phyloP scores from a whole-genome alignment of 1,284 basidiomycete species.

The Cryptococcus sp. region DNA sequence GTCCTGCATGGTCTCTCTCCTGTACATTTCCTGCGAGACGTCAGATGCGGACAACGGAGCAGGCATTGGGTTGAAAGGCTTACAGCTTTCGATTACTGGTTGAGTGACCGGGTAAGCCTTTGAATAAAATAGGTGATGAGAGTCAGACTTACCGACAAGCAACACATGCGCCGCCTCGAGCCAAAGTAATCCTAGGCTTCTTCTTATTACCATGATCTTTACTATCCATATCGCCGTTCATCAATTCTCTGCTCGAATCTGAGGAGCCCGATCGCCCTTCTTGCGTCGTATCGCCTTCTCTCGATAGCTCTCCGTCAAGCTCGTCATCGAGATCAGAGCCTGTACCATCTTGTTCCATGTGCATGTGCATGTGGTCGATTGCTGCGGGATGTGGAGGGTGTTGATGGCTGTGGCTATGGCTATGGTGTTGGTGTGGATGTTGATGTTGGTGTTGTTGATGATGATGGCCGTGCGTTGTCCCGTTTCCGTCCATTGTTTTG shows the following conservation, averaged over 20 bases:
- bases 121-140: no score
- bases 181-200: slow-evolving; percentile 33
- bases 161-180: slow-evolving; percentile 36
- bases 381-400: no score
- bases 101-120: no score
- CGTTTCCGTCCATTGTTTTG: no score
- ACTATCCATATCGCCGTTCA: slow-evolving; percentile 5
- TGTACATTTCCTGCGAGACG: slow-evolving; percentile 30
- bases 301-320: background rate
- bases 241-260: slow-evolving; percentile 3
- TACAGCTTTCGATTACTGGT: slow-evolving; percentile 31
- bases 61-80: slow-evolving; percentile 3
- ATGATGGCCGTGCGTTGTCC: no score
- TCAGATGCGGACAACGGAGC: background rate
- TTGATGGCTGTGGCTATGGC: no score
- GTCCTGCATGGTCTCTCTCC: slow-evolving; percentile 33
- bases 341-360: background rate
- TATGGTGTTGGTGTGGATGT: no score
- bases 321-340: background rate
- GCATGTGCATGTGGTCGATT: slow-evolving; percentile 5
- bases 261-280: background rate
- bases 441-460: no score
- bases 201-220: slow-evolving; percentile 13
- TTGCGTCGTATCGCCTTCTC: no score
- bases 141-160: slow-evolving; percentile 24